These are phyloP conservation scores for Phytophthora meadii DNA, from an alignment of 352 stramenopile species.

Conservation along the genomic window DNA sequence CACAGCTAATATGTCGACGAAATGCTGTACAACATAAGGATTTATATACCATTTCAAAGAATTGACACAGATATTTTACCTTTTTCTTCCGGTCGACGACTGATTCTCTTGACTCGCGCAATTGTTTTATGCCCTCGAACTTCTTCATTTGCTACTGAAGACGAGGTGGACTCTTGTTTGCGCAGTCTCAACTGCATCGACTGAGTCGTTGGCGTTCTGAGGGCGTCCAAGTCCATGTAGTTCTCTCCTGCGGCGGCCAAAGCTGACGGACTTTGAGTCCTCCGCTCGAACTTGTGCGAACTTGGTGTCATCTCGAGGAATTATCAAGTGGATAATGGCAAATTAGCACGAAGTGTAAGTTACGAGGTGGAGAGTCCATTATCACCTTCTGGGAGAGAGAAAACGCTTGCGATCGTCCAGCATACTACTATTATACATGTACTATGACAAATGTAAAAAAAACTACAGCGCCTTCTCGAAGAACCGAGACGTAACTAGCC, in stretches of 20 bases:
- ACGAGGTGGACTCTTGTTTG: conserved; percentile 28
- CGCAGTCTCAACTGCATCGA: conserved; percentile 48
- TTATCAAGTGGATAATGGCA: conserved; percentile 1
- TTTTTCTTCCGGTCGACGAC: conserved; percentile 42
- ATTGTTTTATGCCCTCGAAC: conserved; percentile 18
- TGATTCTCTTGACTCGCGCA: conserved; percentile 46
- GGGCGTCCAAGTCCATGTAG: conserved; percentile 37
- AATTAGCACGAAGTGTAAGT: conserved; percentile 13
- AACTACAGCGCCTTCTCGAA: no score
- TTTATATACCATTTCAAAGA: neutral
- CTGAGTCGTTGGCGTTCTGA: conserved; percentile 27
- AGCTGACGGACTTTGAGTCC: conserved; percentile 15
- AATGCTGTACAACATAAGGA: conserved; percentile 34
- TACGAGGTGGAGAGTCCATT: conserved; percentile 13
- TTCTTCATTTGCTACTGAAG: conserved; percentile 23
- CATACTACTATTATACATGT: neutral
- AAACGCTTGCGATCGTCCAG: conserved; percentile 7
- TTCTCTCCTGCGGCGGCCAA: conserved; percentile 20
- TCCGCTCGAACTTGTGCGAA: conserved; percentile 7
- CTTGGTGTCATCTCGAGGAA: conserved; percentile 1
- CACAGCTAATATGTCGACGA: conserved; percentile 43
- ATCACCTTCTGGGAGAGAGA: conserved; percentile 33
- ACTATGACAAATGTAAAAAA: no score
- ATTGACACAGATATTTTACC: conserved; percentile 5
- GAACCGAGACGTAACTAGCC: no score